A percentile compares a stretch with the other conserved stretches of the same genome.
phyloP scores from a whole-genome alignment of 1,139 yeast genomes.

The Debaryomyces fabryi region DNA sequence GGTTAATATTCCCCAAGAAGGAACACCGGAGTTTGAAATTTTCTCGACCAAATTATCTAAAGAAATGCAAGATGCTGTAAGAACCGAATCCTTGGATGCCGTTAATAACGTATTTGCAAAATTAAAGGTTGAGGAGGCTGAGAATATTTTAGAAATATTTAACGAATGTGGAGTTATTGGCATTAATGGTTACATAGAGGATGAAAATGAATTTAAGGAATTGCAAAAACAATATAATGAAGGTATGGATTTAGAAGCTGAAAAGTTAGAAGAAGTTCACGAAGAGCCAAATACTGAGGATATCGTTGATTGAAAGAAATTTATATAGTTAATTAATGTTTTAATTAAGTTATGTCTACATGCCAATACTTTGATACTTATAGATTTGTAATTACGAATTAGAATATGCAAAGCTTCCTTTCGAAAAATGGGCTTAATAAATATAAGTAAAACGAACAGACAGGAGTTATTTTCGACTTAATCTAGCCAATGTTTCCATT shows the following conservation, averaged over 20 bases:
- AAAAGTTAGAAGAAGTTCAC: constrained; percentile 12
- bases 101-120: constrained; percentile 82
- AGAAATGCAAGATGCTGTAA: constrained; percentile 75
- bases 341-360: not conserved
- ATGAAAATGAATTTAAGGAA: constrained; percentile 71
- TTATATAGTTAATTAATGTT: constrained; percentile 1
- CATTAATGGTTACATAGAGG: constrained; percentile 74
- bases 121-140: constrained; percentile 82
- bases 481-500: constrained; percentile 44
- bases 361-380: not conserved
- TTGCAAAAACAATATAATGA: constrained; percentile 54
- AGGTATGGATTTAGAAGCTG: constrained; percentile 13
- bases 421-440: not conserved
- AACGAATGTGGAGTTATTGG: constrained; percentile 85
- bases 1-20: constrained; percentile 68
- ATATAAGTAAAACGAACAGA: not conserved
- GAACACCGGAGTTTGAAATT: constrained; percentile 55
- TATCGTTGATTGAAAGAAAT: constrained; percentile 26
- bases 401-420: not conserved
- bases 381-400: constrained; percentile 7
- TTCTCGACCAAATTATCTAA: constrained; percentile 59
- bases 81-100: constrained; percentile 68
- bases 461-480: constrained; percentile 24
- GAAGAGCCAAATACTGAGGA: constrained; percentile 22
- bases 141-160: constrained; percentile 68